Conservation (phyloP, 805 yeast genomes). For the Yueomyces sinensis region DNA sequence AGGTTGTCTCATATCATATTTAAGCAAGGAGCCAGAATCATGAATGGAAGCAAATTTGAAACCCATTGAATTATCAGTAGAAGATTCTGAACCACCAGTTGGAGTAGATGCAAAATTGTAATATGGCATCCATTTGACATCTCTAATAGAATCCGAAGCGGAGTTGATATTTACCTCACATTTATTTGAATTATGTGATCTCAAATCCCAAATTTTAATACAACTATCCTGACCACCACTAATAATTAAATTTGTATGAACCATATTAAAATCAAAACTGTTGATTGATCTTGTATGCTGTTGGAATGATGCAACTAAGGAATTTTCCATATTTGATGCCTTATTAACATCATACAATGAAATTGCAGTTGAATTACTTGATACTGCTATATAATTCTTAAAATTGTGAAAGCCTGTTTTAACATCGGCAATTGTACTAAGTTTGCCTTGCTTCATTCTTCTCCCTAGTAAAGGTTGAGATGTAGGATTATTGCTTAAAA, state of each 20-base stretch:
- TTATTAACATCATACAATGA: conserved; percentile 22
- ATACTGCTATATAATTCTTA: conserved; percentile 20
- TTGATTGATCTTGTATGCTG: conserved; percentile 25
- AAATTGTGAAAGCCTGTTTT: conserved; percentile 22
- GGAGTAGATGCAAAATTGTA: conserved; percentile 28
- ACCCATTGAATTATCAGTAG: conserved; percentile 27
- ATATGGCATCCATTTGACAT: conserved; percentile 37
- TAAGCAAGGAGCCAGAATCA: conserved; percentile 78
- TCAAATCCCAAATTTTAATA: conserved; percentile 59
- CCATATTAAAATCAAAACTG: conserved; percentile 25
- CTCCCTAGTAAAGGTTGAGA: conserved; percentile 5
- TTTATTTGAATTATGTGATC: conserved; percentile 31
- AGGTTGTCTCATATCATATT: conserved; percentile 75
- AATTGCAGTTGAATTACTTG: conserved; percentile 22
- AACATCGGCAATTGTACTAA: conserved; percentile 24
- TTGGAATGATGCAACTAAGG: conserved; percentile 13
- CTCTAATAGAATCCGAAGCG: conserved; percentile 59
- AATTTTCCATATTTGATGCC: conserved; percentile 8
- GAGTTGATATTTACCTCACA: conserved; percentile 27
- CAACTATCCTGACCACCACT: conserved; percentile 76
- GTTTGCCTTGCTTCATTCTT: conserved; percentile 13
- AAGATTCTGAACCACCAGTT: conserved; percentile 4
- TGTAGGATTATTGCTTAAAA: conserved; percentile 3
- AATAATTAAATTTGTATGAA: conserved; percentile 27
- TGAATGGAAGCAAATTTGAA: conserved; percentile 63